Base-by-base conservation (phyloP, 768 basidiomycete genomes). In the Trametes cinnabarina region DNA sequence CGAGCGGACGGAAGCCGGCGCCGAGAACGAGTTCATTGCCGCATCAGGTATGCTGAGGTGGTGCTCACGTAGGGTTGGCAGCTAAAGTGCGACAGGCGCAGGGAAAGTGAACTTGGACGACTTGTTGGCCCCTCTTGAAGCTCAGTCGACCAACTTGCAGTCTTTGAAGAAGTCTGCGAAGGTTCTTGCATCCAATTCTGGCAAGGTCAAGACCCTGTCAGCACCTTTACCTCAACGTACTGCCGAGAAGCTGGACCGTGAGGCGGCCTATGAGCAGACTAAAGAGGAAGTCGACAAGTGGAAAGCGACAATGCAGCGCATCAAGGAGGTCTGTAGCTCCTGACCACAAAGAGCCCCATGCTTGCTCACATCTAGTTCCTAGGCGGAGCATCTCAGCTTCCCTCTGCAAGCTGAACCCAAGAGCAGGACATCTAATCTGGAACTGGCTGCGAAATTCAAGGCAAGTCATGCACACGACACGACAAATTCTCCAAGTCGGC, bases 241-340 rank as follows among this genome's bases (percentile, higher is more conserved):
- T 0, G 92, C 97, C 69, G 94, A 97, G 60, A 87, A 90, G 42
- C 75, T 98, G 0, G 93, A 97, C 64, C 86, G 96, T 47, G 87
- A 94, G 68, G 96, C 94, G 8, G 96, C 96, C 0, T 97, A 96
- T 69, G 94, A 94, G 66, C 82, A 90, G 72, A 98, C 95, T 4
- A 93, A 92, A 69, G 81, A 83, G 61, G 95, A 98, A 71, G 88
- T 96, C 2, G 85, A 90, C 62, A 97, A 96, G 76, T 98, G 96
- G 97, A 83, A 83, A 25, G 85, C 83, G 5, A 91, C 92, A 3
- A 96, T 98, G 88, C 91, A 90, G 71, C 82, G 84, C 20, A 94
- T 99, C 63, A 87, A 88, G 63, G 92, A 98, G 76, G 92, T 90
- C 44, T 51, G 77, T 47, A 58, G 26, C 19, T 4, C 48, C 11